Percentiles rank a stretch among this genome's conserved stretches.
Evolutionary conservation across 1,284 basidiomycete species (phyloP).

Genomic region (Xerocomus minutiporus): DNA sequence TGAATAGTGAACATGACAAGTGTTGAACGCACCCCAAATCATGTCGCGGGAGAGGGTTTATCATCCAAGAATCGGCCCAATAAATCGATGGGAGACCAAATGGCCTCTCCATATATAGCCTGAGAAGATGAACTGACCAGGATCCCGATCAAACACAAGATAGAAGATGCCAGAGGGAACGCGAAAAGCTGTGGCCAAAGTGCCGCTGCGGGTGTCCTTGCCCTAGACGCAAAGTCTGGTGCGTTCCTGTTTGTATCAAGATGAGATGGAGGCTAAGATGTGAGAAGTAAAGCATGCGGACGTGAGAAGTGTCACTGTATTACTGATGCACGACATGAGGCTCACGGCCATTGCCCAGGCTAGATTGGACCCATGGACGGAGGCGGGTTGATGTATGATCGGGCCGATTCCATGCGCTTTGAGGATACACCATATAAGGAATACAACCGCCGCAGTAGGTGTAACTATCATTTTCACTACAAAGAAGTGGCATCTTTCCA

Average conservation of each 20-base stretch:
- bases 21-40: conserved; percentile 51
- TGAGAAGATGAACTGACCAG: conserved; percentile 78
- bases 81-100: conserved; percentile 80
- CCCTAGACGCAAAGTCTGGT: conserved; percentile 75
- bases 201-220: conserved; percentile 61
- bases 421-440: conserved; percentile 79
- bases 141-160: conserved; percentile 82
- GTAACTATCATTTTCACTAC: conserved; percentile 73
- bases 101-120: conserved; percentile 70
- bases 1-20: not conserved
- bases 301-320: conserved; percentile 74
- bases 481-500: conserved; percentile 70
- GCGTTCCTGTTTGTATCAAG: conserved; percentile 50
- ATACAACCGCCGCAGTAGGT: conserved; percentile 68
- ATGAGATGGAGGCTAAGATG: conserved; percentile 14
- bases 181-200: conserved; percentile 70
- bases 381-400: conserved; percentile 67
- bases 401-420: conserved; percentile 79
- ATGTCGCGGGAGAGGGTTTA: conserved; percentile 57
- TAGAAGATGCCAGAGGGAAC: conserved; percentile 70
- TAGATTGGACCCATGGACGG: conserved; percentile 63
- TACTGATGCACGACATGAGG: conserved; percentile 76
- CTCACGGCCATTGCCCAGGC: conserved; percentile 78
- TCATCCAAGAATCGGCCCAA: conserved; percentile 65
- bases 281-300: conserved; percentile 31